Percentiles rank a stretch among this genome's conserved stretches.
These are phyloP conservation scores for Zymoseptoria passerinii DNA, from an alignment of 2,329 filamentous ascomycete species.

Conservation along the genomic window DNA sequence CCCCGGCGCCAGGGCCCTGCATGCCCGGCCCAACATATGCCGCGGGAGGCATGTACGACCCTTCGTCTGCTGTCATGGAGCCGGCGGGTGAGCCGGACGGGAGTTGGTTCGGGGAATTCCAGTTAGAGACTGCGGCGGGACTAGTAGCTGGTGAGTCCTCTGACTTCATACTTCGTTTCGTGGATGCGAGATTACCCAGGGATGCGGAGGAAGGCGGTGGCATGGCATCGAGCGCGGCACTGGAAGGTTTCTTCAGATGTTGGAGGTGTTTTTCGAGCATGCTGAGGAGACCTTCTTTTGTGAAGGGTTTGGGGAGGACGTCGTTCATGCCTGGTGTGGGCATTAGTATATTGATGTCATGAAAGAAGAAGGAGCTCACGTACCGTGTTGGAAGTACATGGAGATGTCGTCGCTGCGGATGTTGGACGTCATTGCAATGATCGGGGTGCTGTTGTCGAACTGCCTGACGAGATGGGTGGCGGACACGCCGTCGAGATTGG, in stretches of 20 bases:
- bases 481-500: conserved; percentile 86
- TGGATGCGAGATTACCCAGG: conserved; percentile 35
- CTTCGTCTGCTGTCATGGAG: conserved; percentile 35
- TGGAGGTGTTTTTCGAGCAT: conserved; percentile 81
- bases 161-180: conserved; percentile 51
- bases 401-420: conserved; percentile 94
- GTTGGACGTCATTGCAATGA: conserved; percentile 98
- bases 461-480: conserved; percentile 89
- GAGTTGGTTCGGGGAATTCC: conserved; percentile 55
- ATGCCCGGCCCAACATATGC: conserved; percentile 30
- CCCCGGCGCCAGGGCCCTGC: not conserved
- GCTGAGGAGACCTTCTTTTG: conserved; percentile 67
- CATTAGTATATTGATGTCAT: not conserved
- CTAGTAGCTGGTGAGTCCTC: conserved; percentile 57
- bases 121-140: conserved; percentile 51
- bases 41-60: conserved; percentile 40
- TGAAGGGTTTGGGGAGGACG: conserved; percentile 94
- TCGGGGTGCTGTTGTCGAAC: conserved; percentile 70
- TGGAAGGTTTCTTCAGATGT: conserved; percentile 60
- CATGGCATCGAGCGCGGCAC: conserved; percentile 35
- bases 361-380: conserved; percentile 28
- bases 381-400: conserved; percentile 94
- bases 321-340: conserved; percentile 76
- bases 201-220: conserved; percentile 34
- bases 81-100: conserved; percentile 50